These are phyloP conservation scores for Cyberlindnera euphorbiiphila DNA, from an alignment of 805 yeast genomes.

Conservation along the genomic window DNA sequence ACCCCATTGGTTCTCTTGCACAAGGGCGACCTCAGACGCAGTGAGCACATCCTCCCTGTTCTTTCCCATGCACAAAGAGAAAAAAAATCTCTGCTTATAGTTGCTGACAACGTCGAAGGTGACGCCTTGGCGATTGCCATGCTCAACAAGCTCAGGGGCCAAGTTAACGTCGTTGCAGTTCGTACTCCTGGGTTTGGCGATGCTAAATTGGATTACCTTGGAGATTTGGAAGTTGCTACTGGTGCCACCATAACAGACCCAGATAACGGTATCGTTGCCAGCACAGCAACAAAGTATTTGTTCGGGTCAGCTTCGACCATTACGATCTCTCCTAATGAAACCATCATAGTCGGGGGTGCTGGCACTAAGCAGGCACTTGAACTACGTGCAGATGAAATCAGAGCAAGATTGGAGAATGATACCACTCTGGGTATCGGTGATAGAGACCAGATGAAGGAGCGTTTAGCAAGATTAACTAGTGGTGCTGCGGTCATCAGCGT, in stretches of 20 bases:
- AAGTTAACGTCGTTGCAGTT: constrained; percentile 95
- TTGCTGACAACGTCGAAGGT: constrained; percentile 96
- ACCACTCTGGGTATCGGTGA: constrained; percentile 74
- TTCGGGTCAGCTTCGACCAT: constrained; percentile 90
- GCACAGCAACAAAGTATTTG: constrained; percentile 83
- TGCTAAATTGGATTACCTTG: constrained; percentile 93
- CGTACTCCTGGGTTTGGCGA: constrained; percentile 99
- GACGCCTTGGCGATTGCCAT: constrained; percentile 98
- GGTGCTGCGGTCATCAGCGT: constrained; percentile 98
- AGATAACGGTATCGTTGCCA: constrained; percentile 93
- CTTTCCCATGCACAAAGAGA: constrained; percentile 88
- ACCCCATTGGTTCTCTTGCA: constrained; percentile 78
- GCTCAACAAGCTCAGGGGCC: constrained; percentile 95
- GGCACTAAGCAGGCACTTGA: constrained; percentile 79
- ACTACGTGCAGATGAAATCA: constrained; percentile 91
- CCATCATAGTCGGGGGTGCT: constrained; percentile 89
- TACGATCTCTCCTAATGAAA: constrained; percentile 92
- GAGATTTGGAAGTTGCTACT: constrained; percentile 90
- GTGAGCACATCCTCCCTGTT: constrained; percentile 71
- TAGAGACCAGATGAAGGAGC: constrained; percentile 93
- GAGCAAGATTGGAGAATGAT: constrained; percentile 69
- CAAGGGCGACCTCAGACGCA: constrained; percentile 20
- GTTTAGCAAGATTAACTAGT: constrained; percentile 93
- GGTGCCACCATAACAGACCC: constrained; percentile 88
- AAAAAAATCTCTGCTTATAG: constrained; percentile 87